Evolutionary conservation across 1,284 basidiomycete species (phyloP), one percentile per base, ranked within the genome.

Genomic region (Boletus hoseneyae): DNA sequence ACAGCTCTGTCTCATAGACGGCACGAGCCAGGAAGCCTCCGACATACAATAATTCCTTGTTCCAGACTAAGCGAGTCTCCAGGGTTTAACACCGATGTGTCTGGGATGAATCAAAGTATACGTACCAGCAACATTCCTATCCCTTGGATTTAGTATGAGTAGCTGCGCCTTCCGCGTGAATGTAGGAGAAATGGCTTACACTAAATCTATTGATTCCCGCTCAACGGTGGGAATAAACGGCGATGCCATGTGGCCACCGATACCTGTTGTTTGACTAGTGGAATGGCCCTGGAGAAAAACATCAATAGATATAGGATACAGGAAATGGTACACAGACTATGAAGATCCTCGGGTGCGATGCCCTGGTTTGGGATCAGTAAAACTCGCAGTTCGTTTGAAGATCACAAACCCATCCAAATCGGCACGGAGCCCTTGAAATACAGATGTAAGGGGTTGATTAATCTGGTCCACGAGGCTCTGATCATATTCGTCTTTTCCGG

Each of bases 161-260:
- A 45, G 1, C 9, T 25, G 11, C 23, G 8, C 25, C 10, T 15
- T 6, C 8, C 3, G 6, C 3, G 6, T 15, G 7, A 30, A 0
- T 0, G 11, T 3, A 6, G 16, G 4, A 13, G 8, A 36, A 34
- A 10, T 11, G 10, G 67, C 82, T 68, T 65, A 90, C 82, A 90
- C 83, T 9, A 93, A 70, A 69, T 97, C 94, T 51, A 97, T 87
- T 0, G 90, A 90, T 70, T 98, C 95, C 53, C 95, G 82, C 69
- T 98, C 95, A 1, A 99, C 94, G 0, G 95, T 99, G 2, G 93
- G 93, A 52, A 99, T 96, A 65, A 97, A 97, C 8, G 90, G 76
- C 0, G 91, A 87, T 3, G 92, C 83, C 67, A 97, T 82, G 60
- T 96, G 92, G 0, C 93, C 93, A 8, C 90, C 90, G 23, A 96